Base-by-base conservation (phyloP, 306 rosid genomes). In the Trifolium fragiferum region DNA sequence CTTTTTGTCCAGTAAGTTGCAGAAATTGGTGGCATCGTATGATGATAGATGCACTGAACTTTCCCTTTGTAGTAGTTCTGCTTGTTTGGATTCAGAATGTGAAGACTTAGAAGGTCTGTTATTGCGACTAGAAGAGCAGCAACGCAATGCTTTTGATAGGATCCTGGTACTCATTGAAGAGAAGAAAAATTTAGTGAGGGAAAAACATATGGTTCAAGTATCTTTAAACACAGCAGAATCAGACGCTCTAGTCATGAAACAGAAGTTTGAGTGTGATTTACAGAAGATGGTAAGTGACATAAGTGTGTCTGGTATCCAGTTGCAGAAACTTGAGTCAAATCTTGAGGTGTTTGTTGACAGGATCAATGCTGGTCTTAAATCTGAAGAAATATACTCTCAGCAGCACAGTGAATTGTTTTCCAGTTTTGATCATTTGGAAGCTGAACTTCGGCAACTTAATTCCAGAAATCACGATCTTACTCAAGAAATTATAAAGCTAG, bases 381-480 rank as follows among this genome's bases (percentile, higher is more conserved):
- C 83, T 61, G 98, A 86, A 83, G 97, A 83, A 78, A 69, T 79
- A 60, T 85, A 78, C 78, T 76, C 82, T 58, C 88, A 79, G 80
- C 86, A 82, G 74, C 89, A 92, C 72, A 79, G 18, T 72, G 93
- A 83, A 69, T 72, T 94, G 79, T 64, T 86, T 69, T 76, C 87
- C 43, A 86, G 75, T 78, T 82, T 90, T 54, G 86, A 90, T 79
- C 87, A 50, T 72, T 81, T 88, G 77, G 93, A 90, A 79, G 76
- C 81, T 68, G 95, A 90, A 80, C 85, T 94, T 75, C 93, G 83
- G 77, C 84, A 87, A 76, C 89, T 94, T 79, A 61, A 82, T 78
- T 88, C 90, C 68, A 79, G 78, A 82, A 85, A 87, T 75, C 81
- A 82, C 73, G 97, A 82, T 44, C 88, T 95, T 75, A 83, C 81